A percentile compares a stretch with the other conserved stretches of the same genome.
Evolutionary conservation across 805 yeast genomes (phyloP).

Genomic region (Metschnikowia lachancei): DNA sequence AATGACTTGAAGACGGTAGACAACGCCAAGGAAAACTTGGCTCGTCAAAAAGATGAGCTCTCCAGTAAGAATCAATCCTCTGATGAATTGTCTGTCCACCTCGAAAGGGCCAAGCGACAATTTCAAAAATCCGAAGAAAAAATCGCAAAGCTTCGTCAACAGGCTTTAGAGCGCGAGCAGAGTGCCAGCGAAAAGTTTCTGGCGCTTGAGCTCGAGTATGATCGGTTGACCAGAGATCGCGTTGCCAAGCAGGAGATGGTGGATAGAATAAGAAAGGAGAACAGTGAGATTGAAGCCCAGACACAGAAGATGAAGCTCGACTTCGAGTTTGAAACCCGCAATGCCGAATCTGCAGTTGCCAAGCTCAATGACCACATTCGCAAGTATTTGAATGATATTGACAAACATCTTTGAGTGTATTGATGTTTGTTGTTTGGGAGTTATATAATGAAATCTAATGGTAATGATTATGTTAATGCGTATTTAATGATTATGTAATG

Average conservation of each 20-base stretch:
- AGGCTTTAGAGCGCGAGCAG: slow-evolving; percentile 45
- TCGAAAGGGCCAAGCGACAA: slow-evolving; percentile 50
- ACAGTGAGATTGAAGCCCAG: slow-evolving; percentile 43
- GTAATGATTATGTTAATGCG: too few relatives aligned
- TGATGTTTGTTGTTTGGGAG: neutral
- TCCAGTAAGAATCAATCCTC: slow-evolving; percentile 37
- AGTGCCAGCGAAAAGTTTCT: slow-evolving; percentile 42
- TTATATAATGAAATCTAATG: neutral
- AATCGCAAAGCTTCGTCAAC: slow-evolving; percentile 41
- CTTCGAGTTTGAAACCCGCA: slow-evolving; percentile 52
- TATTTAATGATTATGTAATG: too few relatives aligned
- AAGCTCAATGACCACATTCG: slow-evolving; percentile 54
- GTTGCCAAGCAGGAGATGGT: slow-evolving; percentile 48
- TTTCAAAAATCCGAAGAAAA: slow-evolving; percentile 48
- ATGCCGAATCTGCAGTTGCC: slow-evolving; percentile 52
- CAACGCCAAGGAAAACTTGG: slow-evolving; percentile 32
- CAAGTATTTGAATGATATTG: slow-evolving; percentile 52
- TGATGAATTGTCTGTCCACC: slow-evolving; percentile 42
- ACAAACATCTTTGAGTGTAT: slow-evolving; percentile 20
- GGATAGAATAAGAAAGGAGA: slow-evolving; percentile 46
- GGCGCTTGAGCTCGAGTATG: slow-evolving; percentile 45
- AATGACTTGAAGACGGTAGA: slow-evolving; percentile 46
- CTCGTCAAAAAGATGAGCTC: slow-evolving; percentile 33
- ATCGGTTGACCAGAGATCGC: slow-evolving; percentile 48
- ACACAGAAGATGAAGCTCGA: slow-evolving; percentile 38